These are phyloP conservation scores for Ottelia alismoides DNA, from an alignment of 106 monocot species.

Conservation along the genomic window DNA sequence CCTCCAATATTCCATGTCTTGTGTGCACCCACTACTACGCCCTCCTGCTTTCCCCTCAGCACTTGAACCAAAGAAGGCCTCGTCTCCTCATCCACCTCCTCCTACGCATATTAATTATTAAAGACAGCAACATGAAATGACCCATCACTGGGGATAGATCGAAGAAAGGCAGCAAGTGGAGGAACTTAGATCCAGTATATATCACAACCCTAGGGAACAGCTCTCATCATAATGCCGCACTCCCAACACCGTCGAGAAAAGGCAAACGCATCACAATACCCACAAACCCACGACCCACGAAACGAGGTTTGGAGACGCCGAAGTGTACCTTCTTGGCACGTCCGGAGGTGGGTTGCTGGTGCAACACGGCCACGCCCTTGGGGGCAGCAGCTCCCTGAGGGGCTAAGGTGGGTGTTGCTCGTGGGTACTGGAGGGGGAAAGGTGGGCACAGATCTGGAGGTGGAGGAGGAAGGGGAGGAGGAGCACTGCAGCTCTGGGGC, in stretches of 20 bases:
- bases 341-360: conserved; percentile 5
- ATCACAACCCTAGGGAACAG: background rate
- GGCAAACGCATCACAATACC: too few relatives aligned
- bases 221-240: background rate
- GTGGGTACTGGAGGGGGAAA: background rate
- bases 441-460: conserved; percentile 2
- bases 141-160: background rate
- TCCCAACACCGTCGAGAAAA: too few relatives aligned
- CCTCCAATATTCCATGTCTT: background rate
- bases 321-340: conserved; percentile 2
- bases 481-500: conserved; percentile 1
- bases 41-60: background rate
- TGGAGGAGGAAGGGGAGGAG: too few relatives aligned
- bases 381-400: background rate
- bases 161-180: background rate
- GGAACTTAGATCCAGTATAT: conserved; percentile 3
- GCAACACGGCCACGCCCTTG: conserved; percentile 3
- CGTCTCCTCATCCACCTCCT: too few relatives aligned
- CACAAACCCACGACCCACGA: background rate
- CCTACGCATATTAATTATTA: too few relatives aligned
- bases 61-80: background rate
- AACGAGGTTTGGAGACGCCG: background rate
- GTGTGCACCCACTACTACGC: background rate
- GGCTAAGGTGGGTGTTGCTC: background rate
- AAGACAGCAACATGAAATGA: conserved; percentile 5